Base-by-base conservation (phyloP, 192 early-diverging fungal species). In the Podila epigama region DNA sequence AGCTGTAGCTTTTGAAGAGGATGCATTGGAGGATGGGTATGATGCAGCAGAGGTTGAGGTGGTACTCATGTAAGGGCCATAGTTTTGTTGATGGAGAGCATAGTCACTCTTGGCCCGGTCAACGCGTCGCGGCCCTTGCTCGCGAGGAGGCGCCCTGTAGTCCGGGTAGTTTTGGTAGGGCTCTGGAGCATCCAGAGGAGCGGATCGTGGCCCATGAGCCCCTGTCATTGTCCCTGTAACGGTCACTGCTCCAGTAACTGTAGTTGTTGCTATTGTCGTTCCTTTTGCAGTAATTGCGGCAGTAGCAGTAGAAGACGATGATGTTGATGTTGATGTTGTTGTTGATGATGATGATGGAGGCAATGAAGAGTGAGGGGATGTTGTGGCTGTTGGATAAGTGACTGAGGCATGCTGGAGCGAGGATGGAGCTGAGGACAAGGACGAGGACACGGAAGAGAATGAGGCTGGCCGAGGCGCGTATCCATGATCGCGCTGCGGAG, bases 11-110 rank as follows among this genome's bases (percentile, higher is more conserved):
- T n/a, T n/a, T n/a, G 53, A 16, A 37, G 50, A 15, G 57, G 7
- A 27, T 34, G 33, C 12, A 35, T 27, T 25, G 34, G 56, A 13
- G 50, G 40, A 28, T 33, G 34, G 15, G 57, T 39, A 32, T 62
- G 63, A 36, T 70, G 63, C 27, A 70, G 48, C 20, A 60, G 28
- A 33, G 68, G n/a, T n/a, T n/a, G n/a, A 20, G 22, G 59, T 41
- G 3, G 31, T 29, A 18, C 20, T 28, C 37, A 61, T 29, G 32
- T 58, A 77, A 27, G 73, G 66, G 3, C 73, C 66, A 64, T 77
- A 77, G 39, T 77, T 77, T 32, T 68, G 73, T 37, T 77, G 73
- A 36, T 77, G 73, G 7, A 77, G 73, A 16, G 73, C 73, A 60
- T 68, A 68, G n/a, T 77, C 66, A 36, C 73, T 77, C 56, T 68